These are phyloP conservation scores for Dryadomyces sulphureus DNA, from an alignment of 2,329 filamentous ascomycete species.

Conservation along the genomic window DNA sequence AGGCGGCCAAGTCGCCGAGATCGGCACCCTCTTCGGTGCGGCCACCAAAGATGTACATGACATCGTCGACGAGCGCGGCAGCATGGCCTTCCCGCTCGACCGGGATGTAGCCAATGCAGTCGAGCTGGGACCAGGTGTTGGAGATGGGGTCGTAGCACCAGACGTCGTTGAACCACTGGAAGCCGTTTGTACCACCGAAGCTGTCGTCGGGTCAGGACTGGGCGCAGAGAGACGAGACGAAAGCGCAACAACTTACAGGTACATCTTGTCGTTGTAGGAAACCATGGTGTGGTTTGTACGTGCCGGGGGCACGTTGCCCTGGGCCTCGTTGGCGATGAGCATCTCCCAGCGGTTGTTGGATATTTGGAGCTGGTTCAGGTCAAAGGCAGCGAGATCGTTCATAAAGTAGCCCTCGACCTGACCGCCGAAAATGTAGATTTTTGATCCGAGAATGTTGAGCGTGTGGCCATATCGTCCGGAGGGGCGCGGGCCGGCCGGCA, in stretches of 20 bases:
- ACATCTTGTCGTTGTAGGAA: slow-evolving; percentile 85
- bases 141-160: slow-evolving; percentile 82
- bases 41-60: slow-evolving; percentile 98
- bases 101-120: slow-evolving; percentile 96
- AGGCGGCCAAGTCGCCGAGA: slow-evolving; percentile 80
- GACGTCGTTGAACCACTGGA: slow-evolving; percentile 97
- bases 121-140: slow-evolving; percentile 76
- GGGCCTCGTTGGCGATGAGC: slow-evolving; percentile 56
- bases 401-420: slow-evolving; percentile 97
- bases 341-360: slow-evolving; percentile 90
- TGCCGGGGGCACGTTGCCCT: slow-evolving; percentile 63
- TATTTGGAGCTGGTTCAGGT: slow-evolving; percentile 85
- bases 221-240: neutral
- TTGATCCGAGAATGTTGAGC: slow-evolving; percentile 89
- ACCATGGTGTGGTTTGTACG: slow-evolving; percentile 91
- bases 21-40: slow-evolving; percentile 88
- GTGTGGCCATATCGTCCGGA: slow-evolving; percentile 92
- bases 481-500: slow-evolving; percentile 74
- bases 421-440: slow-evolving; percentile 93
- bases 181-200: slow-evolving; percentile 94
- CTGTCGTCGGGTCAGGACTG: slow-evolving; percentile 25
- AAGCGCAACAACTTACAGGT: slow-evolving; percentile 49
- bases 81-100: slow-evolving; percentile 88
- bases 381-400: slow-evolving; percentile 91
- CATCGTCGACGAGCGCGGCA: slow-evolving; percentile 83